Evolutionary conservation across 129 eudicot genomes (phyloP).

Genomic region (Flaveria ramosissima): DNA sequence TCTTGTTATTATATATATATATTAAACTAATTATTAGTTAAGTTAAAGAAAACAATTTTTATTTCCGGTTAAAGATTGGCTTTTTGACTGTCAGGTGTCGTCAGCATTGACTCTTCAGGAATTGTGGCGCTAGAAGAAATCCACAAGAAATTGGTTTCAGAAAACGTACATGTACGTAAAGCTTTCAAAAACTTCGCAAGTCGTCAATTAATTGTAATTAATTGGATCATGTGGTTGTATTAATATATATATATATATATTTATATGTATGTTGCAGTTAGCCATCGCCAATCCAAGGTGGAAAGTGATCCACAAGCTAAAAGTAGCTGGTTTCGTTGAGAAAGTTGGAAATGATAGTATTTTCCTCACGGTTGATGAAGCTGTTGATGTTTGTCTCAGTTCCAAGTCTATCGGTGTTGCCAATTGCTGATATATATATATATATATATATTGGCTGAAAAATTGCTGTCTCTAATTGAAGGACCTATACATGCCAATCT

Average conservation of each 20-base stretch:
- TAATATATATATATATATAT: no score
- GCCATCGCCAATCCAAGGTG: slow-evolving; percentile 61
- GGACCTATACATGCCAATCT: no score
- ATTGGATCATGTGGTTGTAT: no score
- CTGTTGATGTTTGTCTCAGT: slow-evolving; percentile 52
- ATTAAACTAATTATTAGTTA: neutral
- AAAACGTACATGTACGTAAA: slow-evolving; percentile 40
- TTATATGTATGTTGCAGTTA: slow-evolving; percentile 36
- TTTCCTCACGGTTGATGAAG: slow-evolving; percentile 62
- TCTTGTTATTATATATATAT: no score
- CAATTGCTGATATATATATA: neutral
- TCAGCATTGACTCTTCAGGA: slow-evolving; percentile 64
- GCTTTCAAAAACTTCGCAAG: slow-evolving; percentile 4
- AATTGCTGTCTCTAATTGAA: no score
- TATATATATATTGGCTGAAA: neutral
- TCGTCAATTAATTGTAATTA: no score
- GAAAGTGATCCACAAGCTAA: slow-evolving; percentile 67
- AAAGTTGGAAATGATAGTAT: slow-evolving; percentile 49
- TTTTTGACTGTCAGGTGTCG: slow-evolving; percentile 41
- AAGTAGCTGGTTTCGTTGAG: slow-evolving; percentile 45
- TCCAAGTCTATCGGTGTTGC: slow-evolving; percentile 34
- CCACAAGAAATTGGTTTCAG: slow-evolving; percentile 40
- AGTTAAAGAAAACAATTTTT: no score
- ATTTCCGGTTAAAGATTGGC: neutral
- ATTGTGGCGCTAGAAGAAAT: slow-evolving; percentile 57